phyloP scores from a whole-genome alignment of 169 alveolate species.

The Eimeria necatrix region DNA sequence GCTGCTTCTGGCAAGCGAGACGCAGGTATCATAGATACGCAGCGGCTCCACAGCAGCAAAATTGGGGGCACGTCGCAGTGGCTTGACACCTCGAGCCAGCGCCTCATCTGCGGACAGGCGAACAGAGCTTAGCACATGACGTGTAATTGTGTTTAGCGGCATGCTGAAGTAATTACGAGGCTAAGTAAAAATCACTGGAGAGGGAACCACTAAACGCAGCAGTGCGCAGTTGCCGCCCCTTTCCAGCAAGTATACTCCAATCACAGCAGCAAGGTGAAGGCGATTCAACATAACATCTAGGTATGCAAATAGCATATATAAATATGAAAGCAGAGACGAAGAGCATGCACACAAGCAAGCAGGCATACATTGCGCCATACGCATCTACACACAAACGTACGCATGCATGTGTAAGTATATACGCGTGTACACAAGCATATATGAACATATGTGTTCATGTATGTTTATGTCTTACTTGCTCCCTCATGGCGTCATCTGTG shows the following conservation, averaged over 20 bases:
- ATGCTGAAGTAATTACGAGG: too few relatives aligned
- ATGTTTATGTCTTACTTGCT: constrained; percentile 63
- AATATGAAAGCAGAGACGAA: too few relatives aligned
- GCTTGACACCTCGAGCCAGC: constrained; percentile 91
- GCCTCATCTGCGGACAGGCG: constrained; percentile 82
- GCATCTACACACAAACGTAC: not conserved
- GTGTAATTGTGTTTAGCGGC: too few relatives aligned
- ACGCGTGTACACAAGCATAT: not conserved
- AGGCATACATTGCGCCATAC: not conserved
- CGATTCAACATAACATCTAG: too few relatives aligned
- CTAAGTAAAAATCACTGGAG: too few relatives aligned
- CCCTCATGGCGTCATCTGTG: constrained; percentile 88
- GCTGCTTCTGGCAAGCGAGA: not conserved
- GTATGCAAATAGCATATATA: too few relatives aligned
- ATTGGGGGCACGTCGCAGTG: constrained; percentile 91
- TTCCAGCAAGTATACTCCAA: too few relatives aligned
- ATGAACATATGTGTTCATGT: not conserved
- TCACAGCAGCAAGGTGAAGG: too few relatives aligned
- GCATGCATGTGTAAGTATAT: too few relatives aligned
- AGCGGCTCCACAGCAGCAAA: constrained; percentile 91
- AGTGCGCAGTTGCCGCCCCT: too few relatives aligned
- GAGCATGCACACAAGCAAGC: not conserved
- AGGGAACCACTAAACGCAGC: too few relatives aligned
- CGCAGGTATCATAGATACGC: constrained; percentile 91
- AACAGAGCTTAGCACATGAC: too few relatives aligned